These are phyloP conservation scores for Xylaria intraflava DNA, from an alignment of 495 filamentous ascomycete species.

Conservation along the genomic window DNA sequence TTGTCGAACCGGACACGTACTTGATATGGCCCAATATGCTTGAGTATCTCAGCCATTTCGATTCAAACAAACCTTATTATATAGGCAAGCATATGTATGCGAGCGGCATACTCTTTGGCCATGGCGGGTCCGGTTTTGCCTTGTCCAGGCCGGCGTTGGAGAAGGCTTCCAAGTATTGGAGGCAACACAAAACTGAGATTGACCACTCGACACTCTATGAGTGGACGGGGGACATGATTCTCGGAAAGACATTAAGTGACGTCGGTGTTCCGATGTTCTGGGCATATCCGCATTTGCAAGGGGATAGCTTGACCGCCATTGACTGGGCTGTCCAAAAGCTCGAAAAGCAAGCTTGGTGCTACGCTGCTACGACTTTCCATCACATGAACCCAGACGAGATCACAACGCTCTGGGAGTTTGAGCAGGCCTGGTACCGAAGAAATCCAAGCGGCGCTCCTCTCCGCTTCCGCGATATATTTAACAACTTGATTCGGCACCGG, in stretches of 20 bases:
- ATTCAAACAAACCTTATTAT: constrained; percentile 36
- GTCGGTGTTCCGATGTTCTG: constrained; percentile 35
- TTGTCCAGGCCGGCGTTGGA: constrained; percentile 41
- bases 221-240: constrained; percentile 44
- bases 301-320: constrained; percentile 33
- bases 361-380: constrained; percentile 36
- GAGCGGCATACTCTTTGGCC: constrained; percentile 33
- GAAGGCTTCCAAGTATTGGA: constrained; percentile 18
- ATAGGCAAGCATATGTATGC: constrained; percentile 35
- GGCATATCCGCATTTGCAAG: constrained; percentile 31
- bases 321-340: constrained; percentile 33
- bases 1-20: constrained; percentile 11
- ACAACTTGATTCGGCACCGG: constrained; percentile 23
- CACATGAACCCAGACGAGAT: constrained; percentile 39
- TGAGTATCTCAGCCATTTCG: constrained; percentile 25
- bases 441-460: constrained; percentile 8
- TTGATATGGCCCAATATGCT: constrained; percentile 8
- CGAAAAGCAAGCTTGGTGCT: constrained; percentile 38
- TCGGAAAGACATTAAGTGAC: constrained; percentile 37
- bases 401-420: constrained; percentile 37
- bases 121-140: constrained; percentile 46
- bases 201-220: constrained; percentile 27
- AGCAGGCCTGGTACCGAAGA: constrained; percentile 32
- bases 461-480: constrained; percentile 25
- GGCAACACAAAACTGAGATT: constrained; percentile 5